Evolutionary conservation across 2,329 filamentous ascomycete species (phyloP).

Genomic region (Dactylellina leptospora): DNA sequence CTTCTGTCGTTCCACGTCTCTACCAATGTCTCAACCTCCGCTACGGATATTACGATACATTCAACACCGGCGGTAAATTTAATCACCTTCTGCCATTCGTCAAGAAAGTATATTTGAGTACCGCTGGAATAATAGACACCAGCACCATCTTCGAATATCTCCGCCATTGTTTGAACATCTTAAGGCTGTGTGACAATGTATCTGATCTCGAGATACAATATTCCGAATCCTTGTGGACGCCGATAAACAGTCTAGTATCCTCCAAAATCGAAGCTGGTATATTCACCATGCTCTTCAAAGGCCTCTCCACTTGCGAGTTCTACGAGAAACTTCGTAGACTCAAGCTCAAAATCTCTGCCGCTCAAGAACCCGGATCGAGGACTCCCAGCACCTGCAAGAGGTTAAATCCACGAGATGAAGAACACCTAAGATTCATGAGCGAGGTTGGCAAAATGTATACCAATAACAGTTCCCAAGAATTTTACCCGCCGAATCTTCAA

Average conservation of each 20-base stretch:
- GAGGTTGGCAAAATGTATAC: not conserved
- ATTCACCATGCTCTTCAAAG: not conserved
- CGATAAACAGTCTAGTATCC: not conserved
- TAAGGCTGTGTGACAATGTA: not conserved
- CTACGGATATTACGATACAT: not conserved
- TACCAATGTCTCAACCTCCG: constrained; percentile 4
- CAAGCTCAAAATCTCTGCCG: not conserved
- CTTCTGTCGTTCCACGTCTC: not conserved
- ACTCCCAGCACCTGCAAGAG: not conserved
- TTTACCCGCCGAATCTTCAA: not conserved
- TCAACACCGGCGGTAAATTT: not conserved
- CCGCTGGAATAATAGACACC: not conserved
- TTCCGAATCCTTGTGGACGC: not conserved
- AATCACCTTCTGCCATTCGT: not conserved
- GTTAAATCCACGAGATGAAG: not conserved
- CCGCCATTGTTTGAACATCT: not conserved
- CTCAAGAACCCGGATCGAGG: not conserved
- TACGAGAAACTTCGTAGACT: not conserved
- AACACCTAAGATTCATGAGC: not conserved
- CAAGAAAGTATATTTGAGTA: not conserved
- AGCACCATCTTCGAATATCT: not conserved
- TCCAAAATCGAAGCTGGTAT: not conserved
- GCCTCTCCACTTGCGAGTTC: not conserved
- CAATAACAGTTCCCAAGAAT: not conserved
- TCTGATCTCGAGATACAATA: not conserved